phyloP scores from a whole-genome alignment of 2,329 filamentous ascomycete genomes.

The Alternaria gaisen region DNA sequence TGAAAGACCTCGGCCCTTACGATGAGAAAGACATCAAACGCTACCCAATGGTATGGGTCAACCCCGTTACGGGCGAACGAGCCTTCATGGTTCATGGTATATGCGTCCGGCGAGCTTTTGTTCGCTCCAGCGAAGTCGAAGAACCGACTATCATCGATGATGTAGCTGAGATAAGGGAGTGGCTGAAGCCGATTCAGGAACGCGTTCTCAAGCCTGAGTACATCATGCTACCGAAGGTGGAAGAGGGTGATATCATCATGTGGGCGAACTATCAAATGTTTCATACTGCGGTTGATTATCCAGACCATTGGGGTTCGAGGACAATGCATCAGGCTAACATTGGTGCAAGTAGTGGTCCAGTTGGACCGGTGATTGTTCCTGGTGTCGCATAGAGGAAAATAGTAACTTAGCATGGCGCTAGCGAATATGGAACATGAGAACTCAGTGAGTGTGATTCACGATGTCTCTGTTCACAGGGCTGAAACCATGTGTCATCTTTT shows the following conservation, averaged over 20 bases:
- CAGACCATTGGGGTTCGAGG: constrained; percentile 49
- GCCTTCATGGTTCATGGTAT: not conserved
- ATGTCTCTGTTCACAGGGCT: too few species aligned
- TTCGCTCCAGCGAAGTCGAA: not conserved
- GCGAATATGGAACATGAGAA: not conserved
- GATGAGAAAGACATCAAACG: too few species aligned
- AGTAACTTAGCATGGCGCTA: too few species aligned
- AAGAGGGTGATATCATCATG: constrained; percentile 55
- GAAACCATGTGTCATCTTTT: too few species aligned
- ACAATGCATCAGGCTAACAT: constrained; percentile 61
- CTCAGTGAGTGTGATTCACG: not conserved
- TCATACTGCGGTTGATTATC: constrained; percentile 58
- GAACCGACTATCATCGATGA: not conserved
- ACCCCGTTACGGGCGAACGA: not conserved
- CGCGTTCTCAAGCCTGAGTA: constrained; percentile 29
- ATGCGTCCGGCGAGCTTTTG: not conserved
- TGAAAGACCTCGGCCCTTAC: too few species aligned
- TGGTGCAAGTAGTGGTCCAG: constrained; percentile 44
- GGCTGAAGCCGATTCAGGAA: not conserved
- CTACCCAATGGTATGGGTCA: not conserved
- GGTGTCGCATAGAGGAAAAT: not conserved
- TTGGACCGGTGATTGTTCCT: constrained; percentile 36
- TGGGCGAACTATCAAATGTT: constrained; percentile 32
- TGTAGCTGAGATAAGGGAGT: not conserved
- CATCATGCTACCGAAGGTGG: constrained; percentile 51